phyloP scores from a whole-genome alignment of 768 basidiomycete genomes.

The Hygrocybe coccinea region DNA sequence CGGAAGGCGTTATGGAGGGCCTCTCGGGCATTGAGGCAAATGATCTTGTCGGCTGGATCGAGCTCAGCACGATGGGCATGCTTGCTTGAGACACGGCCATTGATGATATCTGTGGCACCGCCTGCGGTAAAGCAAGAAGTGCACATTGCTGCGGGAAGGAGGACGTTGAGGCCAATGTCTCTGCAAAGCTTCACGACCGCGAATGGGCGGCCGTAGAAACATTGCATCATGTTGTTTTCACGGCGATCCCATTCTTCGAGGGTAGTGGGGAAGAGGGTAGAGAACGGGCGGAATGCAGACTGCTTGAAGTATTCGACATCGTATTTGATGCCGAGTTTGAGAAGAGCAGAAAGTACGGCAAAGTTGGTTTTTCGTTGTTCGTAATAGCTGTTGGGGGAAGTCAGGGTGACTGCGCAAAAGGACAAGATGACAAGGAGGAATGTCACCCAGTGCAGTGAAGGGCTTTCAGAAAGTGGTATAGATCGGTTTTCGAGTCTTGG shows the following conservation, averaged over 20 bases:
- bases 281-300: not conserved
- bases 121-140: not conserved
- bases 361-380: not conserved
- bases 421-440: not conserved
- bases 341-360: not conserved
- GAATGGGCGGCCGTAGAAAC: not conserved
- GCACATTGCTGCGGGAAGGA: not conserved
- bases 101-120: not conserved
- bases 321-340: not conserved
- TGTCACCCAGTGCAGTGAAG: not conserved
- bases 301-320: not conserved
- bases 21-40: not conserved
- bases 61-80: not conserved
- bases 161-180: not conserved
- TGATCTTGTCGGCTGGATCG: not conserved
- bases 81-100: not conserved
- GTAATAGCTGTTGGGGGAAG: not conserved
- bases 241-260: not conserved
- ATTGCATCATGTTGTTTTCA: not conserved
- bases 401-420: not conserved
- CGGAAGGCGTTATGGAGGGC: not conserved
- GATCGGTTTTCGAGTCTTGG: conserved; percentile 11
- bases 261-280: not conserved
- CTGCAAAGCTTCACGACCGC: not conserved
- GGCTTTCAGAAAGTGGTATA: conserved; percentile 8